These are phyloP conservation scores for Calocera viscosa DNA, from an alignment of 768 basidiomycete species.

Conservation along the genomic window DNA sequence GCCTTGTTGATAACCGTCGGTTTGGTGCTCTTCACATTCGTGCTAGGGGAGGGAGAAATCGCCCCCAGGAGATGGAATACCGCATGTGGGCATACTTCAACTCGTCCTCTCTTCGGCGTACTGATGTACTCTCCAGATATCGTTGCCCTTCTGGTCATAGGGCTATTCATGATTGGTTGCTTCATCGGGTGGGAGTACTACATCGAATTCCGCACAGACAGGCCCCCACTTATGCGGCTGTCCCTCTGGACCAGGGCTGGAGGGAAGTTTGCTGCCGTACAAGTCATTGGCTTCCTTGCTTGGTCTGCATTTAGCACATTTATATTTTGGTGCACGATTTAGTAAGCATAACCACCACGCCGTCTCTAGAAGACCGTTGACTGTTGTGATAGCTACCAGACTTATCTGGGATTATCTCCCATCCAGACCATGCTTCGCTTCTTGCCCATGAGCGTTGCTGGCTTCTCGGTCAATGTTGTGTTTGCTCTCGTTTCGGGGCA, in stretches of 20 bases:
- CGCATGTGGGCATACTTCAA: slow-evolving; percentile 31
- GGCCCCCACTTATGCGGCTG: slow-evolving; percentile 51
- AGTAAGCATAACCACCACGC: neutral
- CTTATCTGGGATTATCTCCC: slow-evolving; percentile 42
- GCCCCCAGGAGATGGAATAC: slow-evolving; percentile 52
- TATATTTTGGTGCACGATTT: slow-evolving; percentile 36
- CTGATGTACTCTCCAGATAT: slow-evolving; percentile 43
- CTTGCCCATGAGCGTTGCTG: slow-evolving; percentile 58
- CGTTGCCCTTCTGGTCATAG: slow-evolving; percentile 28
- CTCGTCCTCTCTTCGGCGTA: neutral
- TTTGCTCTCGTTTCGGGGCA: slow-evolving; percentile 48
- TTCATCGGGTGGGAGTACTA: slow-evolving; percentile 20
- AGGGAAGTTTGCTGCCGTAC: slow-evolving; percentile 50
- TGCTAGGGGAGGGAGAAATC: slow-evolving; percentile 52
- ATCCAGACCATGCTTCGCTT: slow-evolving; percentile 52
- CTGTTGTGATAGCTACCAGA: slow-evolving; percentile 44
- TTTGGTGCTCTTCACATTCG: slow-evolving; percentile 58
- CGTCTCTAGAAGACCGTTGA: neutral
- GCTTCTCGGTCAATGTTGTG: slow-evolving; percentile 49
- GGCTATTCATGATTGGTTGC: slow-evolving; percentile 18
- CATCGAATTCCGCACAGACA: slow-evolving; percentile 5
- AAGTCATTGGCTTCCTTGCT: slow-evolving; percentile 49
- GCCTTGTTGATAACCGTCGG: slow-evolving; percentile 52
- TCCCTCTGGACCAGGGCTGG: slow-evolving; percentile 51
- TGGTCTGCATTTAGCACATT: slow-evolving; percentile 35